A percentile compares a stretch with the other conserved stretches of the same genome.
These are phyloP conservation scores for Juglanconis oblonga DNA, from an alignment of 2,329 filamentous ascomycete species.

Conservation along the genomic window DNA sequence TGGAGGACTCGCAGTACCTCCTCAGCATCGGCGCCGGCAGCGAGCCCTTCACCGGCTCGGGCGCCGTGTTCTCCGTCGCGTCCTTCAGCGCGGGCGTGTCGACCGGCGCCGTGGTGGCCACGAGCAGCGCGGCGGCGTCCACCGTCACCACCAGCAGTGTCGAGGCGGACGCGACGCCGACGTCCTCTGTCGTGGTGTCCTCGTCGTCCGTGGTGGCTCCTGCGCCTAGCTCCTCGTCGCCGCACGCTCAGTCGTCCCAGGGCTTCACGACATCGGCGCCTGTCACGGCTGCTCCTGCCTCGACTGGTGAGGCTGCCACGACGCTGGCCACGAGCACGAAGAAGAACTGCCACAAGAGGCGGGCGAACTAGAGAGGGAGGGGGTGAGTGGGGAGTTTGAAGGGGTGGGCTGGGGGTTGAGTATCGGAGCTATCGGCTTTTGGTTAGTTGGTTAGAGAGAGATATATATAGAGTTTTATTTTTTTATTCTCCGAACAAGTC, in stretches of 20 bases:
- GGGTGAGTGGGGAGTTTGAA: too few species aligned
- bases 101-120: neutral
- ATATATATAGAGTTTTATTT: too few species aligned
- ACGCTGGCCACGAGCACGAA: slow-evolving; percentile 6
- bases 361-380: too few species aligned
- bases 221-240: neutral
- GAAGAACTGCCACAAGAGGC: slow-evolving; percentile 2
- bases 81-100: slow-evolving; percentile 4
- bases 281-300: neutral
- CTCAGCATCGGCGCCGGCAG: slow-evolving; percentile 52
- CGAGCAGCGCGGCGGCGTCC: neutral
- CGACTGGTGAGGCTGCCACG: neutral
- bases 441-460: too few species aligned
- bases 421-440: too few species aligned
- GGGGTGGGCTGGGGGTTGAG: too few species aligned
- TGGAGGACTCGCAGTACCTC: slow-evolving; percentile 49
- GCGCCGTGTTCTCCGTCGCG: slow-evolving; percentile 23
- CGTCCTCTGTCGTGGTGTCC: too few species aligned
- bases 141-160: neutral
- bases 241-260: neutral
- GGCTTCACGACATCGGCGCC: neutral
- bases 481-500: too few species aligned
- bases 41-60: slow-evolving; percentile 51
- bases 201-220: neutral
- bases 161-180: neutral